Conservation (phyloP, 257 asterid genomes). For the Solanum chmielewskii region DNA sequence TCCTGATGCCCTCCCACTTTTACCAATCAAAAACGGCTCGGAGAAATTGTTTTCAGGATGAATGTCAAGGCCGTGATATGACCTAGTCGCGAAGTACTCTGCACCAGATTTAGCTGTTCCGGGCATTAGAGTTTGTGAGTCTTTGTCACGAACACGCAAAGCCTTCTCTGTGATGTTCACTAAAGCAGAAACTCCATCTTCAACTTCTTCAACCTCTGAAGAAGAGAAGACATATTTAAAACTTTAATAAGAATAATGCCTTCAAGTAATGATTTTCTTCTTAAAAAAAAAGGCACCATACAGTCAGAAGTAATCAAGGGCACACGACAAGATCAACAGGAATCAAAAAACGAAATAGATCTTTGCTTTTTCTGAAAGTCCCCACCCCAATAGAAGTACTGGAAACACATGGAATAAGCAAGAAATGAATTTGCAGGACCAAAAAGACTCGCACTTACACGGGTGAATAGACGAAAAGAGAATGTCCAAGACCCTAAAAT, state of each 20-base stretch:
- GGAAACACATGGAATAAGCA: not conserved
- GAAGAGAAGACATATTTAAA: not conserved
- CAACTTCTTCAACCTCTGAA: constrained; percentile 42
- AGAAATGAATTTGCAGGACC: not conserved
- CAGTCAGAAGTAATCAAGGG: not conserved
- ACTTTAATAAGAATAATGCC: not conserved
- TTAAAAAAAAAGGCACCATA: not conserved
- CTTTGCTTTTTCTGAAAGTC: not conserved
- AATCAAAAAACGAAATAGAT: not conserved
- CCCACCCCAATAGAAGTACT: not conserved
- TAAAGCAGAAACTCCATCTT: constrained; percentile 51
- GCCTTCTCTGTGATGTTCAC: constrained; percentile 76
- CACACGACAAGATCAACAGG: not conserved
- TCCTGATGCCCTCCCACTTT: constrained; percentile 85
- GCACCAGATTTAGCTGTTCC: constrained; percentile 66
- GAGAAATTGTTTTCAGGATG: constrained; percentile 20
- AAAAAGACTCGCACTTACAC: not conserved
- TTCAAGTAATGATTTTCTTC: not conserved
- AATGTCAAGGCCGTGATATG: constrained; percentile 78
- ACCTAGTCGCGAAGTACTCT: constrained; percentile 66
- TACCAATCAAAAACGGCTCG: constrained; percentile 50
- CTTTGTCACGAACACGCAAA: constrained; percentile 45
- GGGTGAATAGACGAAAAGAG: not conserved
- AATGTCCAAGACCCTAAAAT: not conserved
- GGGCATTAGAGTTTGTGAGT: constrained; percentile 14